Base-by-base conservation (phyloP, 768 basidiomycete genomes). In the Dendrothele bispora region DNA sequence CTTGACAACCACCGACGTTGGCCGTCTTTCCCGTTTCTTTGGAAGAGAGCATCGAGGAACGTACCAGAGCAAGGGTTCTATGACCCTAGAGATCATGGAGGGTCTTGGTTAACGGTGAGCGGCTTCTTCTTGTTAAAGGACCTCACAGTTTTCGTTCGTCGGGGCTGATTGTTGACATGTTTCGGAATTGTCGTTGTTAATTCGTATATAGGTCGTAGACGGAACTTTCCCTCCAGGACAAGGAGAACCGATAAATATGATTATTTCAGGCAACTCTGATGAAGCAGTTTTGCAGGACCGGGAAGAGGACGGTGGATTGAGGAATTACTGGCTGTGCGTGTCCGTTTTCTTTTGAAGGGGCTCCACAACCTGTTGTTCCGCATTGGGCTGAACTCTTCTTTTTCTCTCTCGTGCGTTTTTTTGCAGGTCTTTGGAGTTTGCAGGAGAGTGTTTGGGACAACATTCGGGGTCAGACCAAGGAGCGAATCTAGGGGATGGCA, bases 211-310 rank as follows among this genome's bases (percentile, higher is more conserved):
- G 83, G 54, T 74, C 65, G 74, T 81, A 6, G 70, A 69, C 10
- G 55, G 61, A 15, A 90, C 89, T 7, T 83, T 69, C 57, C 88
- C 88, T 2, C 60, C 70, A 37, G 90, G 87, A 6, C 82, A 87
- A 40, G 91, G 91, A 28, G 94, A 95, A 68, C 93, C 93, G 5
- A 65, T 95, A 36, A 97, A 97, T 57, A 72, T 75, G 45, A 88
- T 97, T 57, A 68, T 97, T 18, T 84, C 88, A 20, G 87, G 77
- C 7, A 73, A 83, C 37, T 95, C 93, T 3, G 87, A 91, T 56
- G 51, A 73, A 3, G 71, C 65, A 4, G 87, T 95, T 2, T 75
- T 93, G 37, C 73, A 80, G 20, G 79, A 85, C 54, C 68, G 70
- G 14, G 61, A 80, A 55, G 56, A 60, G 3, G 63, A 86, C 39